Base-by-base conservation (phyloP, 192 early-diverging fungal species). In the Funneliformis geosporum region DNA sequence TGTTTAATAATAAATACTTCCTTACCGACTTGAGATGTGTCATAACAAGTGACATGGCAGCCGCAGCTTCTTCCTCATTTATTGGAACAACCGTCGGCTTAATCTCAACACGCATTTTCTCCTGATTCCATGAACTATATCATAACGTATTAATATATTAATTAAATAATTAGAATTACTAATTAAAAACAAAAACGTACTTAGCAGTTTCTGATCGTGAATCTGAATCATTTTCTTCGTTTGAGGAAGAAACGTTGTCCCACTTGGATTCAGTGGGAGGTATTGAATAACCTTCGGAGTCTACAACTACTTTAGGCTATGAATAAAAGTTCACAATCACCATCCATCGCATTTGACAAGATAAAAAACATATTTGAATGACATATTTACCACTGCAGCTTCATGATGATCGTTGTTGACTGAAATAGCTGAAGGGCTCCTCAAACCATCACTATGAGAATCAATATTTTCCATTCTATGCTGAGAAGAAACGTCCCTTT, bases 211-310 rank as follows among this genome's bases (percentile, higher is more conserved):
- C 86, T 43, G 81, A 81, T 12, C 73, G 79, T 16, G 86, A 77
- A 39, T 87, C 86, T 14, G 83, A 83, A 75, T 83, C 86, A 25
- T 47, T 68, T 23, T 80, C 82, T 46, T 84, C 81, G 11, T 69
- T 38, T 47, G 79, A 78, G 0, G 81, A 81, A 50, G 50, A 69
- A 14, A 42, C 60, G 9, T 69, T 60, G 83, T 84, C 86, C 28
- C 80, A 83, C 40, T 82, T 75, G 44, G 84, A 78, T 76, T 88
- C 86, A 44, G 86, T 73, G 16, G 87, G 87, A 62, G 86, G 87
- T 62, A 90, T 87, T 8, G 87, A 81, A 73, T 83, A 90, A 10
- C 89, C 89, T 44, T 90, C 87, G 5, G 79, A 79, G 67, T 90
- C 89, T 0, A 90, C 82, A 5, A 82, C 39, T 50, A 80, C 79